Base-by-base conservation (phyloP, 2,329 filamentous ascomycete genomes). In the Claviceps quebecensis region DNA sequence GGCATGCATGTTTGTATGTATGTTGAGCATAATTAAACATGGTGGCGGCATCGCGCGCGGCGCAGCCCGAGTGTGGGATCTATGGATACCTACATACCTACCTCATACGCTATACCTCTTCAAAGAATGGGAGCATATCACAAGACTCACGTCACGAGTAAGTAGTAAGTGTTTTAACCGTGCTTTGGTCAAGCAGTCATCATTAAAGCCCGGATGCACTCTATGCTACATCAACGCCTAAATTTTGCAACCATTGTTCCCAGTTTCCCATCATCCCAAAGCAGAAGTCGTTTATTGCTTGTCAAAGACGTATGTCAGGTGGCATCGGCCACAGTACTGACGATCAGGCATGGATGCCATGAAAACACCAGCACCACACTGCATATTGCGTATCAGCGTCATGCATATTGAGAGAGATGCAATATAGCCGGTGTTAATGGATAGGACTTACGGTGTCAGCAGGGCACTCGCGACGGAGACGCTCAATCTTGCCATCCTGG, bases 321-420 rank as follows among this genome's bases (percentile, higher is more conserved):
- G 80, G 79, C 81, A 84, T 59, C 79, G 78, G 63, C 81, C 81
- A 63, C 89, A 95, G 85, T 96, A 95, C 78, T 98, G 94, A 72
- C 93, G 88, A 78, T 98, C 95, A 77, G 95, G 86, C 90, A 97
- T 97, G 71, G 93, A 88, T 71, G 93, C 93, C 93, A 98, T 98
- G 86, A 98, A 98, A 79, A 98, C 85, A 90, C 93, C 93, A 67
- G 94, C 93, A 82, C 93, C 93, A 75, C 93, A 98, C 89, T 95
- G 58, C 44, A 4, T 14, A 29, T 9, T 17, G 39, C 16, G 46
- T 3, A 19, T 53, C 16, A 48, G 41, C 23, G 19, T 34, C 47
- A 36, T 53, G 48, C 39, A 40, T 37, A 16, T 16, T 13, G 5
- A 26, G n/a, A 14, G 13, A 26, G 14, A 36, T 23, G 11, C 16